These are phyloP conservation scores for Corylus americana DNA, from an alignment of 306 rosid genomes.

Conservation along the genomic window DNA sequence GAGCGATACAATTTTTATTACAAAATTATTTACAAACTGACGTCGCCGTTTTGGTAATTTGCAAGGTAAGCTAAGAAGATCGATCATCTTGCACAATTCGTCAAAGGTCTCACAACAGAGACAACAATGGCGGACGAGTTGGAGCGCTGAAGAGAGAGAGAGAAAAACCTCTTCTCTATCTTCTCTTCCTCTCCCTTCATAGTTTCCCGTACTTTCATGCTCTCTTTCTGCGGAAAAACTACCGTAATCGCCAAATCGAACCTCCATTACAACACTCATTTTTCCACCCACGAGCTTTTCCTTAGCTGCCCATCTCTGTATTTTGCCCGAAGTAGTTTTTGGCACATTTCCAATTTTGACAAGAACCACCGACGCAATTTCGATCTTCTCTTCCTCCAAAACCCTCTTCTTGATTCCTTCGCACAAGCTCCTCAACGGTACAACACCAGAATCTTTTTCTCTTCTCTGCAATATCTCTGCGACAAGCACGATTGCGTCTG, in stretches of 20 bases:
- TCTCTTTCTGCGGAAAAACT: background rate
- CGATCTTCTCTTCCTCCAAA: conserved; percentile 45
- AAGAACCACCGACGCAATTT: conserved; percentile 60
- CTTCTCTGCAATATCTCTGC: conserved; percentile 54
- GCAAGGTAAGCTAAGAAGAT: too few species aligned
- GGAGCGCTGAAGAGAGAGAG: conserved; percentile 14
- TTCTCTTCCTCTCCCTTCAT: background rate
- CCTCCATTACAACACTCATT: conserved; percentile 54
- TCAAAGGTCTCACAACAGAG: conserved; percentile 33
- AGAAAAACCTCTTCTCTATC: background rate
- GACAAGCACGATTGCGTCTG: conserved; percentile 36
- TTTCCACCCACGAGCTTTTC: conserved; percentile 51
- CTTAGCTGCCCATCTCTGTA: conserved; percentile 59
- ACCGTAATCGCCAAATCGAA: conserved; percentile 35
- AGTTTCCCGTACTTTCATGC: background rate
- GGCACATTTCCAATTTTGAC: conserved; percentile 61
- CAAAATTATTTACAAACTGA: too few species aligned
- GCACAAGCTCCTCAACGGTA: conserved; percentile 39
- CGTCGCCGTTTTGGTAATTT: too few species aligned
- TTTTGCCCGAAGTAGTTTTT: conserved; percentile 79
- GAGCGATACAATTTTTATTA: too few species aligned
- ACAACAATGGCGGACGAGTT: conserved; percentile 32
- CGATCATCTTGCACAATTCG: too few species aligned
- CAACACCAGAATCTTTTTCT: conserved; percentile 7
- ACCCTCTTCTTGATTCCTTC: conserved; percentile 45